Conservation (phyloP, 306 rosid species). For the Fagus sylvatica region DNA sequence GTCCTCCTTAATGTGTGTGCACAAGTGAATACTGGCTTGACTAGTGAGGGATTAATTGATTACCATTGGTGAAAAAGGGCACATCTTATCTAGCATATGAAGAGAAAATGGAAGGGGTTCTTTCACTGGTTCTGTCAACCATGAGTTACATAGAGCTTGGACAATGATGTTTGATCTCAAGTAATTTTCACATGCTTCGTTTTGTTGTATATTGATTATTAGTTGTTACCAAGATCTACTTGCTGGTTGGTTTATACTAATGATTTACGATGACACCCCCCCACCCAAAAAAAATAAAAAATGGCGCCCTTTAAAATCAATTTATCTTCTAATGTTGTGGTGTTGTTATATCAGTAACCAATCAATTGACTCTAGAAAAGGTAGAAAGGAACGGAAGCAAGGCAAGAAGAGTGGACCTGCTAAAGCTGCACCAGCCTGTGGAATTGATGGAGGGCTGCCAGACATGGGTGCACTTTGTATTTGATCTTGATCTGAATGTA, state of each 20-base stretch:
- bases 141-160: background rate
- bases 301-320: background rate
- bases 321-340: slow-evolving; percentile 7
- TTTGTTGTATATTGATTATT: background rate
- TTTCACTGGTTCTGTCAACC: background rate
- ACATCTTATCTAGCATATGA: background rate
- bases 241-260: background rate
- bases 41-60: background rate
- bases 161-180: background rate
- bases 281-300: too few species aligned
- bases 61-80: background rate
- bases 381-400: slow-evolving; percentile 53
- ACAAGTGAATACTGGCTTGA: background rate
- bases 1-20: background rate
- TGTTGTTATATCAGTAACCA: slow-evolving; percentile 51
- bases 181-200: background rate
- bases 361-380: slow-evolving; percentile 49
- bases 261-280: background rate
- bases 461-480: slow-evolving; percentile 90
- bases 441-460: slow-evolving; percentile 48
- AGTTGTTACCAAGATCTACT: too few species aligned
- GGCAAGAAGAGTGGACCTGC: slow-evolving; percentile 50
- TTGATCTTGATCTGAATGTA: slow-evolving; percentile 44
- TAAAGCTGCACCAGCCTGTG: slow-evolving; percentile 27
- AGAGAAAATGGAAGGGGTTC: background rate